Base-by-base conservation (phyloP, 75 land plant species). In the Cupressus sempervirens region DNA sequence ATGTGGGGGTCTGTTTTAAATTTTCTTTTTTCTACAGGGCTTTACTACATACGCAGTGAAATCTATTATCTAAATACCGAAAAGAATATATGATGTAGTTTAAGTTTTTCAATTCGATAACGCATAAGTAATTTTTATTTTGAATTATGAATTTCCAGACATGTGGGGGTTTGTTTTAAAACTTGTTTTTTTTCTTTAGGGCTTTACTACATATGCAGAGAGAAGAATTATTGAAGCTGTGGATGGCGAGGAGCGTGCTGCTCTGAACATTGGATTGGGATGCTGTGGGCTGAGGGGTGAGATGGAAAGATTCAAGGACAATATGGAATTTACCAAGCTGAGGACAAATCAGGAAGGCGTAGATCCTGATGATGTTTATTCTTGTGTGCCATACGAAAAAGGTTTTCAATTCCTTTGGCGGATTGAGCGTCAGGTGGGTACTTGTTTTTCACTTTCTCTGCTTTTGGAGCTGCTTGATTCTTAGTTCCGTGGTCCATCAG, bases 1-100 rank as follows among this genome's bases (percentile, higher is more conserved):
- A 38, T 38, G 40, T 38, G 40, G 40, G 40, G 40, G 40, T 38
- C 2, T 38, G 40, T 38, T 38, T 38, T 38, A 38, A 38, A 38
- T 1, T 2, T 38, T 38, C 40, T 38, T 38, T 38, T 38, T 56
- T 35, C 82, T 83, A 0, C 82, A 96, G 98, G 98, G 98, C 15
- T 96, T 96, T 52, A 96, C 98, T 43, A 95, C 95, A 0, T 95
- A 96, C 89, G 98, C 98, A 2, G 98, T n/a, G n/a, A n/a, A n/a
- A n/a, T n/a, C n/a, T n/a, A n/a, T n/a, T n/a, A n/a, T n/a, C n/a
- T n/a, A n/a, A n/a, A n/a, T n/a, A n/a, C n/a, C n/a, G n/a, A n/a
- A 56, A 56, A 56, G 3, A 56, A 56, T 16, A 56, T 56, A 56
- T 56, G 62, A 20, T 56, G 23, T 56, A 56, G 23, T 56, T 18